Evolutionary conservation across 805 yeast genomes (phyloP).

Genomic region (Candida nitratophila): DNA sequence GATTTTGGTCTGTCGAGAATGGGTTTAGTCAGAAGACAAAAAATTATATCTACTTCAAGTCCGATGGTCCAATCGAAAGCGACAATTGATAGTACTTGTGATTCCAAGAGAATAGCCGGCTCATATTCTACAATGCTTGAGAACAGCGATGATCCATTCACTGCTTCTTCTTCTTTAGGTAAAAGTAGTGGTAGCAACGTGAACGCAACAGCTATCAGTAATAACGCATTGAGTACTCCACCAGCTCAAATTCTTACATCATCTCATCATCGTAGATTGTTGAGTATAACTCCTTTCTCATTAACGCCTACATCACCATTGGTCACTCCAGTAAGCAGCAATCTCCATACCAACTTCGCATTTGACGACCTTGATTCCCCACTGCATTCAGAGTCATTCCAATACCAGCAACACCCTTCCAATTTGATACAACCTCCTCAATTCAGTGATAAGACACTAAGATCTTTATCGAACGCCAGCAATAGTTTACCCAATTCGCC

Average conservation of each 20-base stretch:
- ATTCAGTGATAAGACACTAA: slow-evolving; percentile 2
- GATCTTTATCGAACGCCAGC: slow-evolving; percentile 29
- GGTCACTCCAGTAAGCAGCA: slow-evolving; percentile 12
- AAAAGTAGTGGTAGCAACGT: neutral
- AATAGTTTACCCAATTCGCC: slow-evolving; percentile 38
- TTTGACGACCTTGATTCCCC: slow-evolving; percentile 11
- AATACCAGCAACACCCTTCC: neutral
- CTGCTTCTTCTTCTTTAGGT: neutral
- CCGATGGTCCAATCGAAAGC: neutral
- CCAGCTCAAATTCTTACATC: neutral
- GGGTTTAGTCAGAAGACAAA: slow-evolving; percentile 82
- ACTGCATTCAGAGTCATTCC: neutral
- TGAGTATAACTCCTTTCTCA: slow-evolving; percentile 20
- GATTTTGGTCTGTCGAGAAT: slow-evolving; percentile 92
- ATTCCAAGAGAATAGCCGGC: neutral
- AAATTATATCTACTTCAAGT: slow-evolving; percentile 13
- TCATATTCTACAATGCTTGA: neutral
- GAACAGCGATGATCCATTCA: slow-evolving; percentile 13
- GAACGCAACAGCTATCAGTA: neutral
- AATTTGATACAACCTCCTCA: neutral
- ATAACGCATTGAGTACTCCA: neutral
- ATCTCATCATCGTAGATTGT: slow-evolving; percentile 2
- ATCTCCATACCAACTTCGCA: too few relatives aligned
- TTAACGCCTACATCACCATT: slow-evolving; percentile 15
- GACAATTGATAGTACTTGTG: neutral